Evolutionary conservation across 257 asterid genomes (phyloP), one percentile per base, ranked within the genome.

Genomic region (Fraxinus quadrangulata): DNA sequence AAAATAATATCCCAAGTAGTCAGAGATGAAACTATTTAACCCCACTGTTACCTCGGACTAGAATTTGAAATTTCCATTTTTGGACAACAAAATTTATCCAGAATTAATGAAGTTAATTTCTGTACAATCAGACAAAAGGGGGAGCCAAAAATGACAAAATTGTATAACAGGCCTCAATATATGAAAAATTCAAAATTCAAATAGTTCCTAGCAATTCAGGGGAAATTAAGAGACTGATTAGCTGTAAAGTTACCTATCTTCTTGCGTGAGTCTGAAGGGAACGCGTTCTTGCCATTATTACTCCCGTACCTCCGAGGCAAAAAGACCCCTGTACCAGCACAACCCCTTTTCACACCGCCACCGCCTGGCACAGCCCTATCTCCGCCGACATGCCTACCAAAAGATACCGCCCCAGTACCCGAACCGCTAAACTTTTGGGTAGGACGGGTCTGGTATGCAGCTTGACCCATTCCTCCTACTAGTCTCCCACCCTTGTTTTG

Each of bases 281-380:
- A 72, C 74, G 59, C 75, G 80, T 59, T 74, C 40, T 45, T 17
- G n/a, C 31, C 34, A 59, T 39, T 73, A 42, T 66, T 77, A 56
- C 63, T 76, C 61, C 56, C 56, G 4, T 14, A 47, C n/a, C 86
- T 82, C 75, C 97, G 86, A 2, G 97, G 98, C 84, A 91, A 69
- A 80, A 93, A 93, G 21, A 91, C 97, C 26, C 98, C 98, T 24
- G 98, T 93, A 54, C 98, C 98, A 36, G 88, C 84, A 70, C 97
- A 83, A 24, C 65, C 87, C 39, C 77, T 87, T 73, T 91, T 91
- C 73, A 65, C 83, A 74, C 82, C 80, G 80, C 79, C 65, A 67
- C 21, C 80, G 59, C 71, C 49, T 2, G 49, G 49, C 67, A 33
- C 69, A 7, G 69, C 69, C 69, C 68, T 61, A 63, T 2, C 68